A percentile compares a stretch with the other conserved stretches of the same genome.
These are phyloP conservation scores for Fusarium siculi DNA, from an alignment of 2,329 filamentous ascomycete genomes.

Conservation along the genomic window DNA sequence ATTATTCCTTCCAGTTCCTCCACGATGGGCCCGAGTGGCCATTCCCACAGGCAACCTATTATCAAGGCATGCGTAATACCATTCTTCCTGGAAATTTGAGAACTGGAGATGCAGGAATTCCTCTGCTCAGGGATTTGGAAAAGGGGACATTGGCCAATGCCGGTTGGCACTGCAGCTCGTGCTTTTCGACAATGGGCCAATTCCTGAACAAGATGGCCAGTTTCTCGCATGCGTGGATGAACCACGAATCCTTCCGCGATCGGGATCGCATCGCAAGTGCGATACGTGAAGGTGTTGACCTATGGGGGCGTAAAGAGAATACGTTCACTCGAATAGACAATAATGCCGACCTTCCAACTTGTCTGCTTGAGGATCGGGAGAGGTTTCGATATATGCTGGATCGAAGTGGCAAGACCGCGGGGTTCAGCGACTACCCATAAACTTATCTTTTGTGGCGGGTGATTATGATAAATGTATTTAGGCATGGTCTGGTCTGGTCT, in stretches of 20 bases:
- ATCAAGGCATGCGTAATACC: conserved; percentile 54
- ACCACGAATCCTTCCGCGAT: conserved; percentile 60
- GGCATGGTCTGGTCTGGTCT: neutral
- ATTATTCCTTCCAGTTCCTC: conserved; percentile 67
- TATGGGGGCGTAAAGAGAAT: conserved; percentile 63
- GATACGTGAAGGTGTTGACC: conserved; percentile 63
- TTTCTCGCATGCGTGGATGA: conserved; percentile 66
- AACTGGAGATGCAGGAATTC: conserved; percentile 55
- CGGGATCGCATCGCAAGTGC: conserved; percentile 59
- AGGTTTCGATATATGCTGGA: conserved; percentile 59
- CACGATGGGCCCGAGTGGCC: conserved; percentile 57
- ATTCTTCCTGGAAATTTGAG: conserved; percentile 65
- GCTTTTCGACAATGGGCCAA: conserved; percentile 66
- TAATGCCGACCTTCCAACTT: conserved; percentile 64
- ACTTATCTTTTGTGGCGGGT: neutral
- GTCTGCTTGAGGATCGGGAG: conserved; percentile 53
- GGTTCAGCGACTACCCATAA: conserved; percentile 59
- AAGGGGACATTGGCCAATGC: conserved; percentile 60
- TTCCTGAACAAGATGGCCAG: conserved; percentile 66
- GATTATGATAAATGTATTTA: neutral
- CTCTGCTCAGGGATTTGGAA: conserved; percentile 53
- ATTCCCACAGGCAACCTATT: conserved; percentile 70
- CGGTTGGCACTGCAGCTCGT: conserved; percentile 71
- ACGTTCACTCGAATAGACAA: conserved; percentile 59
- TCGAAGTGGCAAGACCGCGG: conserved; percentile 58